Evolutionary conservation across 306 rosid genomes (phyloP).

Genomic region (Rosa persica): DNA sequence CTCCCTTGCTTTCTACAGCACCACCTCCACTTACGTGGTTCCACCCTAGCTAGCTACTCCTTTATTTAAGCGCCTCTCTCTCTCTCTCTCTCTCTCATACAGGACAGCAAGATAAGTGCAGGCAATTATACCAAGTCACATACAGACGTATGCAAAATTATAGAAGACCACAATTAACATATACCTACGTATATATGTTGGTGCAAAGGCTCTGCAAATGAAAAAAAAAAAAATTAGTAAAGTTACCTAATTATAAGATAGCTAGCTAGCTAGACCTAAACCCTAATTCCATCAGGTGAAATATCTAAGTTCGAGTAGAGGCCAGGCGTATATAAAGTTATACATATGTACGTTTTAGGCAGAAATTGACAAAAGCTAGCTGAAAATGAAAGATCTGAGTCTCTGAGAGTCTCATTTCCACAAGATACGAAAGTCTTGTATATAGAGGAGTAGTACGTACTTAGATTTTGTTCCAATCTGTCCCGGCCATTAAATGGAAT

Average conservation of each 20-base stretch:
- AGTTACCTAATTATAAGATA: background rate
- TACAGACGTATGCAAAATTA: background rate
- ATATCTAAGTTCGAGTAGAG: background rate
- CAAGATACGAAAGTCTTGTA: background rate
- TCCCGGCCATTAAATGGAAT: background rate
- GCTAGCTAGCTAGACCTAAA: background rate
- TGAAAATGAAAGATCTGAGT: background rate
- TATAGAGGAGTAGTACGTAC: background rate
- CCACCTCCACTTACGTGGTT: conserved; percentile 14
- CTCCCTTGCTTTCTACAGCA: conserved; percentile 41
- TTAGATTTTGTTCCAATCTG: conserved; percentile 12
- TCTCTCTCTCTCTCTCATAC: background rate
- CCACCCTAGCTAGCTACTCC: background rate
- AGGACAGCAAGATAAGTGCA: background rate
- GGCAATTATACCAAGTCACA: background rate
- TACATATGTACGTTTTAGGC: background rate
- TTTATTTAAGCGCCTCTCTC: conserved; percentile 2
- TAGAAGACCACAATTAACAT: background rate
- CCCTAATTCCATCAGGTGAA: background rate
- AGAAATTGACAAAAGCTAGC: background rate
- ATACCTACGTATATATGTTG: background rate
- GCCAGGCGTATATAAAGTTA: background rate
- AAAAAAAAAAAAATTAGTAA: background rate
- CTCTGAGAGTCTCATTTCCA: background rate
- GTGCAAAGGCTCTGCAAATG: background rate